Percentiles rank a stretch among this genome's conserved stretches.
These are phyloP conservation scores for Pseudogymnoascus sp. DNA, from an alignment of 2,329 filamentous ascomycete species.

Conservation along the genomic window DNA sequence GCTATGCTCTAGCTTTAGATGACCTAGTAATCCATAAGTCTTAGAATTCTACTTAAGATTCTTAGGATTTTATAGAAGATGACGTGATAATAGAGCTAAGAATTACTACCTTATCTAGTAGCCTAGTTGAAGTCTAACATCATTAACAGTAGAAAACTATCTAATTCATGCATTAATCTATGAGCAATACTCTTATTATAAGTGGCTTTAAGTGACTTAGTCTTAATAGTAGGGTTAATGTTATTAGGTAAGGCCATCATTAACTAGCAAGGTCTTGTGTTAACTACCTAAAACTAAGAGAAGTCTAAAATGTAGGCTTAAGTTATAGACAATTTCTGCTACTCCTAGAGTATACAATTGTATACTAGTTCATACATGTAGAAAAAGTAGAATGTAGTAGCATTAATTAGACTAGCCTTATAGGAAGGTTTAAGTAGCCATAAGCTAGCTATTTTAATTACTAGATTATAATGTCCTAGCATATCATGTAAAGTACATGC, in stretches of 20 bases:
- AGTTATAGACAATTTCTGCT: not conserved
- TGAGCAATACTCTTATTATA: not conserved
- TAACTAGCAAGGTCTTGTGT: conserved; percentile 12
- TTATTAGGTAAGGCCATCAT: conserved; percentile 11
- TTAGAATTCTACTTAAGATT: not conserved
- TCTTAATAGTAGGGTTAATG: not conserved
- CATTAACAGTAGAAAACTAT: conserved; percentile 17
- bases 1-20: not conserved
- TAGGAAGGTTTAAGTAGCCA: not conserved
- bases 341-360: not conserved
- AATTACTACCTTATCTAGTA: conserved; percentile 16
- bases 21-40: not conserved
- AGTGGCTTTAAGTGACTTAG: not conserved
- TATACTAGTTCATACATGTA: conserved; percentile 13
- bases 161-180: conserved; percentile 29
- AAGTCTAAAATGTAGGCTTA: not conserved
- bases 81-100: conserved; percentile 17
- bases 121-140: conserved; percentile 15
- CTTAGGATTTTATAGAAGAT: conserved; percentile 11
- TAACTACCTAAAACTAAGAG: conserved; percentile 11
- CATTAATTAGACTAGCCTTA: not conserved
- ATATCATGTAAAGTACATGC: not conserved
- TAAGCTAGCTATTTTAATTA: not conserved
- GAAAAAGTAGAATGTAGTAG: conserved; percentile 6
- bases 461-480: not conserved